Evolutionary conservation across 2,329 filamentous ascomycete genomes (phyloP), one percentile per base, ranked within the genome.

Genomic region (Malbranchea zuffiana): DNA sequence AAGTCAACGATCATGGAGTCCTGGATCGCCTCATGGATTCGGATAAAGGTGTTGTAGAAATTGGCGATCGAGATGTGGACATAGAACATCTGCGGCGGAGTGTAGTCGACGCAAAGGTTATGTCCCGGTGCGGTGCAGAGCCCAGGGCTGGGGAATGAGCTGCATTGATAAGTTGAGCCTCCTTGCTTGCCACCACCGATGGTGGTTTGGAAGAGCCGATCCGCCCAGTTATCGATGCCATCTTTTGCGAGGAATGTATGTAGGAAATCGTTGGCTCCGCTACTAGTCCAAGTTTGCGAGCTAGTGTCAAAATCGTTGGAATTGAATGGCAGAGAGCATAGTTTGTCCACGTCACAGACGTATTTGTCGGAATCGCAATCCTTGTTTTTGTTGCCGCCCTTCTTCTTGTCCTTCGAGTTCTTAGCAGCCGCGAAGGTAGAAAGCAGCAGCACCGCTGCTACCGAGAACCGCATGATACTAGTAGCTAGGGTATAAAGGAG

Each of bases 11-110:
- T 35, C 17, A 25, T 25, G 11, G 6, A 5, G 20, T 35, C 32
- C 18, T 35, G 32, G 11, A 35, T 21, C 17, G 10, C 32, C 32
- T 35, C 32, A 23, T 35, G 32, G 32, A 35, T 25, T 18, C 21
- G 13, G 13, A 24, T 15, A 35, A 26, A 35, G 18, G 32, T 12
- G 17, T 18, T 35, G 32, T 35, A 35, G n/a, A 35, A n/a, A 20
- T 35, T 35, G 5, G 32, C 5, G 10, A 35, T 35, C 12, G 32
- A 35, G 5, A 35, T 20, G 19, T 35, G 32, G 16, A 35, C 13
- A 12, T 24, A 35, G 32, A 35, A 35, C 18, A 25, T 25, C 13
- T 11, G n/a, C 6, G 18, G 16, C 10, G 32, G 32, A 8, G 21
- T 23, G 13, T 35, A 35, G 17, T 35, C 17, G 5, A 12, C 19